These are phyloP conservation scores for Endoconidiophora polonica DNA, from an alignment of 2,329 filamentous ascomycete genomes.

Conservation along the genomic window DNA sequence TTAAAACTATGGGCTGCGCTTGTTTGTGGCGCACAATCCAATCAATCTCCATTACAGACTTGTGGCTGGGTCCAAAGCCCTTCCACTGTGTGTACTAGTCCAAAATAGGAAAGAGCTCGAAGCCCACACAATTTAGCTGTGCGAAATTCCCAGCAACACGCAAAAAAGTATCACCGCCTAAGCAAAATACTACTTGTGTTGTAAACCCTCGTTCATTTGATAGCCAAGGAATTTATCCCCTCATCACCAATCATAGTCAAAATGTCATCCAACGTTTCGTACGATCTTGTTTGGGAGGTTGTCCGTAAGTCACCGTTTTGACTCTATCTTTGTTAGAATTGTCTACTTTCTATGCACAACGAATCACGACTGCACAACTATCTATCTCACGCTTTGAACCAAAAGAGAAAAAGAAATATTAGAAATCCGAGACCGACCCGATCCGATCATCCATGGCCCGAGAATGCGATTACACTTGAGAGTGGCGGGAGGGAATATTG, in stretches of 20 bases:
- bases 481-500: too few relatives aligned
- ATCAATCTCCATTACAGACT: neutral
- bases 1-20: too few relatives aligned
- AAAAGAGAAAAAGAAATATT: neutral
- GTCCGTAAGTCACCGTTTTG: slow-evolving; percentile 54
- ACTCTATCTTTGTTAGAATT: neutral
- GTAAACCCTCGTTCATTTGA: slow-evolving; percentile 8
- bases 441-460: neutral
- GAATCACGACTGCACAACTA: too few relatives aligned
- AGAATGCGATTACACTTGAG: too few relatives aligned
- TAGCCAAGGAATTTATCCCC: slow-evolving; percentile 11
- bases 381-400: too few relatives aligned
- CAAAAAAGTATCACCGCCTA: slow-evolving; percentile 11
- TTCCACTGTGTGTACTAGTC: slow-evolving; percentile 12
- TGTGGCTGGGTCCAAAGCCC: slow-evolving; percentile 12
- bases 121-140: slow-evolving; percentile 12
- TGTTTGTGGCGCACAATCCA: too few relatives aligned
- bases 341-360: neutral
- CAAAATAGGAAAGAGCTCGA: slow-evolving; percentile 7
- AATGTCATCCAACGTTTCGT: slow-evolving; percentile 56
- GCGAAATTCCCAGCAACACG: slow-evolving; percentile 10
- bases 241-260: slow-evolving; percentile 24
- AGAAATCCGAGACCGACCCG: neutral
- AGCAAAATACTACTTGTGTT: slow-evolving; percentile 5
- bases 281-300: slow-evolving; percentile 88